A percentile compares a stretch with the other conserved stretches of the same genome.
These are phyloP conservation scores for Podaxis sp. DNA, from an alignment of 768 basidiomycete species.

Conservation along the genomic window DNA sequence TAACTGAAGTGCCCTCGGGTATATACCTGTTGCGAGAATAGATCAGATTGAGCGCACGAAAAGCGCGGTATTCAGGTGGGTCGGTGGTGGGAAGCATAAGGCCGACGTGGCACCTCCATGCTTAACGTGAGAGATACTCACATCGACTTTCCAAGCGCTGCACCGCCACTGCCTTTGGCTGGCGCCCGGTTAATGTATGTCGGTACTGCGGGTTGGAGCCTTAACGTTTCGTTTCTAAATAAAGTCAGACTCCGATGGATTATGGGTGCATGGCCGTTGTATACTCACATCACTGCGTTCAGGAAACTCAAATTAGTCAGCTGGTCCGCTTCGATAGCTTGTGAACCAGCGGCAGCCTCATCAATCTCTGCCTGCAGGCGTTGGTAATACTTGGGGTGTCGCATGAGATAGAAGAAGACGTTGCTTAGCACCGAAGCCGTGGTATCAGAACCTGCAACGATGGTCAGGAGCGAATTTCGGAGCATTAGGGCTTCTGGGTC, in stretches of 20 bases:
- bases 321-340: slow-evolving; percentile 20
- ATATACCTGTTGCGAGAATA: slow-evolving; percentile 29
- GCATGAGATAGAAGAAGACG: slow-evolving; percentile 28
- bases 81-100: not conserved
- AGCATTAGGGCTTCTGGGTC: slow-evolving; percentile 18
- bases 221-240: slow-evolving; percentile 36
- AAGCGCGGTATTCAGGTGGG: not conserved
- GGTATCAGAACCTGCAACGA: slow-evolving; percentile 35
- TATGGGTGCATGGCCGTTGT: not conserved
- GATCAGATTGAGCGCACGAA: not conserved
- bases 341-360: slow-evolving; percentile 7
- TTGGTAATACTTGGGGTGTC: slow-evolving; percentile 20
- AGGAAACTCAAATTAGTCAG: slow-evolving; percentile 27
- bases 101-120: slow-evolving; percentile 6
- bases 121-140: not conserved
- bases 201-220: slow-evolving; percentile 35
- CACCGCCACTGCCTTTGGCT: slow-evolving; percentile 30
- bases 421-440: slow-evolving; percentile 26
- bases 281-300: slow-evolving; percentile 37
- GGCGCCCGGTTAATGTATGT: slow-evolving; percentile 34
- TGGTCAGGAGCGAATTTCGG: slow-evolving; percentile 25
- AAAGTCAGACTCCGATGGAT: not conserved
- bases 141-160: slow-evolving; percentile 23
- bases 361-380: slow-evolving; percentile 30
- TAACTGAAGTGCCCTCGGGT: slow-evolving; percentile 37